phyloP scores from a whole-genome alignment of 2,329 filamentous ascomycete species.

The Ceratocystis variospora region DNA sequence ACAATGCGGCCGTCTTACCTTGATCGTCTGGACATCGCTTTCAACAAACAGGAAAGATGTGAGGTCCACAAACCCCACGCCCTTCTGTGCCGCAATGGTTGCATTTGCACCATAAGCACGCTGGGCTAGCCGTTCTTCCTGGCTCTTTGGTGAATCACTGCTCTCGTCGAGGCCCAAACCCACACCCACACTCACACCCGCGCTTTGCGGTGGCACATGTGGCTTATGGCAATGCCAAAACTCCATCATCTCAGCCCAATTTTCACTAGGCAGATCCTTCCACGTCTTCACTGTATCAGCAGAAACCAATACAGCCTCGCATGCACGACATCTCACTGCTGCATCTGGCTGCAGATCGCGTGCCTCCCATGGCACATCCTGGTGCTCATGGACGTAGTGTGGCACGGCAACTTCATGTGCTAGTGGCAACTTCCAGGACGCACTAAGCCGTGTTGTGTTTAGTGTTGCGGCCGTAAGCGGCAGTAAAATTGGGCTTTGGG shows the following conservation, averaged over 20 bases:
- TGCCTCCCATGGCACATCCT: conserved; percentile 43
- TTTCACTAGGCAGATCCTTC: conserved; percentile 91
- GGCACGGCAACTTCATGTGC: conserved; percentile 22
- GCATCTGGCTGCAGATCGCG: conserved; percentile 31
- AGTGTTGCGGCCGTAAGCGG: conserved; percentile 16
- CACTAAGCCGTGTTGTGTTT: conserved; percentile 23
- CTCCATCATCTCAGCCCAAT: conserved; percentile 99
- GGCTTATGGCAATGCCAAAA: conserved; percentile 99
- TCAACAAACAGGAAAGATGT: conserved; percentile 59
- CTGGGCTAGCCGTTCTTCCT: conserved; percentile 36
- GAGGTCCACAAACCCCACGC: conserved; percentile 67
- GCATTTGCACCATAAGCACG: conserved; percentile 79
- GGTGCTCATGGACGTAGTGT: conserved; percentile 27
- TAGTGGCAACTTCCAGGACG: conserved; percentile 44
- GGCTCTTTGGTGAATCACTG: conserved; percentile 24
- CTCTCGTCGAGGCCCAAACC: no score
- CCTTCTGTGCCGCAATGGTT: conserved; percentile 49
- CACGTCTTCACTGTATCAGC: conserved; percentile 40
- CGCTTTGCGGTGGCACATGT: conserved; percentile 35
- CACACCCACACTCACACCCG: not conserved
- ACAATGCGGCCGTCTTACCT: conserved; percentile 27
- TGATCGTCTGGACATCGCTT: conserved; percentile 43
- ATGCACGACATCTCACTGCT: conserved; percentile 32
- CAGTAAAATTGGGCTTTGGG: conserved; percentile 28
- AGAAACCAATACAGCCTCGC: conserved; percentile 29